Evolutionary conservation across 257 asterid genomes (phyloP).

Genomic region (Thymus mandschuricus): DNA sequence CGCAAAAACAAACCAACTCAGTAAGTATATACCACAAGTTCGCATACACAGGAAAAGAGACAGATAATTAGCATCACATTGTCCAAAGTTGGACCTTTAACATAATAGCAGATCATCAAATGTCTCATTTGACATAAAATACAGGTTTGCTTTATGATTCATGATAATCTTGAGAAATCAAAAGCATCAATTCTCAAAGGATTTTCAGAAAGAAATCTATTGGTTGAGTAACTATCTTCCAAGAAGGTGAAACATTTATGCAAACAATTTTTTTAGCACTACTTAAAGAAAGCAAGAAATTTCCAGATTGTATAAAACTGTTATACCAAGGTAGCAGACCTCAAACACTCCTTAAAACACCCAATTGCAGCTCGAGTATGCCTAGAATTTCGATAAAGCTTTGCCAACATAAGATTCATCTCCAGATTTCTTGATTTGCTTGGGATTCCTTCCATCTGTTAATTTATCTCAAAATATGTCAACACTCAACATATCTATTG

Average conservation of each 20-base stretch:
- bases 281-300: slow-evolving; percentile 25
- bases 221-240: slow-evolving; percentile 10
- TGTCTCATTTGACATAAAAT: not conserved
- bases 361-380: slow-evolving; percentile 89
- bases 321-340: slow-evolving; percentile 53
- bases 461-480: slow-evolving; percentile 22
- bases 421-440: slow-evolving; percentile 86
- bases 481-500: slow-evolving; percentile 9
- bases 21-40: not conserved
- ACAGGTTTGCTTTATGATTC: too few relatives aligned
- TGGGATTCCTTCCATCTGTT: slow-evolving; percentile 94
- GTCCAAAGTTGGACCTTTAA: slow-evolving; percentile 19
- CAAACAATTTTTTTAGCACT: not conserved
- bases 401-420: slow-evolving; percentile 91
- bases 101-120: slow-evolving; percentile 13
- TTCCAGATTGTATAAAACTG: slow-evolving; percentile 23
- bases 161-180: not conserved
- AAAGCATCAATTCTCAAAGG: slow-evolving; percentile 25
- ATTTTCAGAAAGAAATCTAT: not conserved
- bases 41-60: slow-evolving; percentile 9
- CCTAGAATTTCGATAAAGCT: slow-evolving; percentile 86
- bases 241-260: slow-evolving; percentile 6
- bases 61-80: slow-evolving; percentile 12
- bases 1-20: slow-evolving; percentile 15
- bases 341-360: slow-evolving; percentile 92